These are phyloP conservation scores for Speleostelium caveatum DNA, from an alignment of 78 protist species.

Conservation along the genomic window DNA sequence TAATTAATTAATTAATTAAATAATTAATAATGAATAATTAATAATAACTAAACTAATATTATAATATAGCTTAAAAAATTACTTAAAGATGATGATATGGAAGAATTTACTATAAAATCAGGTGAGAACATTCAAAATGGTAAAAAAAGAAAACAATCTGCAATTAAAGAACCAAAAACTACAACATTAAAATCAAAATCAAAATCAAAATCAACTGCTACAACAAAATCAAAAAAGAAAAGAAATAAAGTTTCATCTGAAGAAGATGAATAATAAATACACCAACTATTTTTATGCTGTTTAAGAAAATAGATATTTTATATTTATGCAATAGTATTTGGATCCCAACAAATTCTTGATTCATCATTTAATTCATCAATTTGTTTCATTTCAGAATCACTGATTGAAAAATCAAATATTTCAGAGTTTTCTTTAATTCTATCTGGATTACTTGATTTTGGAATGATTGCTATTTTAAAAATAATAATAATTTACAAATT, in stretches of 20 bases:
- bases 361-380: background rate
- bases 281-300: too few relatives aligned
- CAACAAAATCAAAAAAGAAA: background rate
- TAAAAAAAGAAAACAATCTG: background rate
- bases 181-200: background rate
- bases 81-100: constrained; percentile 49
- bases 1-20: too few relatives aligned
- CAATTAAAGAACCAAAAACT: constrained; percentile 26
- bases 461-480: constrained; percentile 22
- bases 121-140: background rate
- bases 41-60: background rate
- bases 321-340: constrained; percentile 17
- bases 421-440: constrained; percentile 69
- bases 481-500: background rate
- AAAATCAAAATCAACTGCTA: too few relatives aligned
- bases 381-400: constrained; percentile 17
- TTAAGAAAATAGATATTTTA: too few relatives aligned
- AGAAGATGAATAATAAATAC: too few relatives aligned
- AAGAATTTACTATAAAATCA: constrained; percentile 44
- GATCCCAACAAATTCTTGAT: constrained; percentile 26
- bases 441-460: constrained; percentile 46
- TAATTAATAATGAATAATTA: too few relatives aligned
- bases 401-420: constrained; percentile 9
- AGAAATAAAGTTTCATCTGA: background rate
- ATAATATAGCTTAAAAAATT: constrained; percentile 7